These are phyloP conservation scores for Trichophyton benhamiae DNA, from an alignment of 2,329 filamentous ascomycete genomes.

Conservation along the genomic window DNA sequence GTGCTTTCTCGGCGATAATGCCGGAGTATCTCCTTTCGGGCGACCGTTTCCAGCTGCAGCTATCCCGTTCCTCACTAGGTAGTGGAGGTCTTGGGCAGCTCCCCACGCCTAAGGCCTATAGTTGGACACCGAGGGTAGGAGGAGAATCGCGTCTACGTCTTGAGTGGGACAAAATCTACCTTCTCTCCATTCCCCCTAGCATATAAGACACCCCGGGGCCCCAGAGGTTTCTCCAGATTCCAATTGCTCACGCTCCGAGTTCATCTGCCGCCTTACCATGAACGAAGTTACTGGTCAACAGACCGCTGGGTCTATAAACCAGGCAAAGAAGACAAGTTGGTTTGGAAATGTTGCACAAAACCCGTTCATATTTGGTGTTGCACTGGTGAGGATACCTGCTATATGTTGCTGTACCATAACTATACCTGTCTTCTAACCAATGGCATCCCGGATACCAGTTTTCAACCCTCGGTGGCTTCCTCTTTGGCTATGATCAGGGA, in stretches of 20 bases:
- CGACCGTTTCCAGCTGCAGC: neutral
- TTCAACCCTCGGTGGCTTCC: slow-evolving; percentile 32
- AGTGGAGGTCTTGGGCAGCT: neutral
- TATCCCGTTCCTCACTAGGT: neutral
- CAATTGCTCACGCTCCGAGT: neutral
- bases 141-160: neutral
- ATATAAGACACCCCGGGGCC: neutral
- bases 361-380: slow-evolving; percentile 36
- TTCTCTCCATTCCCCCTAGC: neutral
- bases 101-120: neutral
- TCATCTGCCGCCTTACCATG: neutral
- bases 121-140: neutral
- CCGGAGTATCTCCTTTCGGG: neutral
- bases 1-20: neutral
- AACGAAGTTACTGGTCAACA: neutral
- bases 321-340: neutral
- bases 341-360: slow-evolving; percentile 23
- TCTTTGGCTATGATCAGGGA: slow-evolving; percentile 42
- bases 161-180: neutral
- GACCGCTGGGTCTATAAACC: neutral
- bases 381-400: slow-evolving; percentile 23
- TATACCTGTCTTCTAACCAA: slow-evolving; percentile 4
- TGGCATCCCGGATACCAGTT: slow-evolving; percentile 19
- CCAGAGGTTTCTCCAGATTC: neutral
- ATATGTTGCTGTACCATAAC: slow-evolving; percentile 1